Base-by-base conservation (phyloP, 768 basidiomycete species). In the Leccinum aurantiacum region DNA sequence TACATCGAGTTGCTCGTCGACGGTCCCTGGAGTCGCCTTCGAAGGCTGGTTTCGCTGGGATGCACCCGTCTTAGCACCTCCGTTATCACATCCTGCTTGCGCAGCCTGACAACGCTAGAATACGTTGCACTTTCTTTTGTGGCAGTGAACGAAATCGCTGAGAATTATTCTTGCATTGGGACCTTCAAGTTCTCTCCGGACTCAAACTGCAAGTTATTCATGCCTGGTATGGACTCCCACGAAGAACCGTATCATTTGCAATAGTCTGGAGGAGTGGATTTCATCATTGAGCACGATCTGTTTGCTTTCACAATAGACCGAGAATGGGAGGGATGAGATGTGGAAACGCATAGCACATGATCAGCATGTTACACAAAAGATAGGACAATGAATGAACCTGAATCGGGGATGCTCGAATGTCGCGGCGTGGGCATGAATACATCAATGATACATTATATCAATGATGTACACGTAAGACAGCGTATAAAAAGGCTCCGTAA, bases 131-230 rank as follows among this genome's bases (percentile, higher is more conserved):
- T 80, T 24, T 72, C 71, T 2, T 60, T 76, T 22, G 63, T 75
- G 37, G 77, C 75, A 8, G 74, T 75, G 6, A 67, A 69, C 24
- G 77, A 79, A 50, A 67, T 76, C 10, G 47, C n/a, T n/a, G n/a
- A n/a, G n/a, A n/a, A n/a, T n/a, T n/a, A 60, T 78, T 27, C 53
- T 57, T 14, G 64, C 69, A 1, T 49, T 80, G 11, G 73, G 75
- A 8, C 63, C 61, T 14, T n/a, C n/a, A n/a, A n/a, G n/a, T n/a
- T 68, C 57, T 13, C 54, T 77, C 6, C 25, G n/a, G 10, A 71
- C 55, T 80, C 57, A 80, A 77, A 61, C 54, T 79, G 10, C 67
- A 72, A 31, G 60, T 78, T n/a, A 69, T 64, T 25, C 72, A 75
- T 51, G 76, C 73, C 6, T 72, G 72, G 72, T 75, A 72, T 63